A percentile compares a stretch with the other conserved stretches of the same genome.
phyloP scores from a whole-genome alignment of 1,284 basidiomycete genomes.

The Fomes fomentarius region DNA sequence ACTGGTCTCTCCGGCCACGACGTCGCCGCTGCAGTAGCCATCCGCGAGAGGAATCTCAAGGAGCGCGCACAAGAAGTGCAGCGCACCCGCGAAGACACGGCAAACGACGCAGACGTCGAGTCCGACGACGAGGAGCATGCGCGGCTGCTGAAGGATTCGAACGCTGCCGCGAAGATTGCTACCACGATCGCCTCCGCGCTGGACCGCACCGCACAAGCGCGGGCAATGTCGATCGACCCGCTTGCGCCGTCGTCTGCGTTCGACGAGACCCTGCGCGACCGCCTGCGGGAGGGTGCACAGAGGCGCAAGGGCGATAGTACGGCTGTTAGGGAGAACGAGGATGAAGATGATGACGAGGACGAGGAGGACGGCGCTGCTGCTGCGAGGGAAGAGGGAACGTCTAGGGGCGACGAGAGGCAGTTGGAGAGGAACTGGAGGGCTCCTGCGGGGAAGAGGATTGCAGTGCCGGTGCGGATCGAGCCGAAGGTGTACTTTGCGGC shows the following conservation, averaged over 20 bases:
- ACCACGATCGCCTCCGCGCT: conserved; percentile 18
- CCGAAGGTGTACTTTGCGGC: conserved; percentile 99
- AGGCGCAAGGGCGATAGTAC: conserved; percentile 24
- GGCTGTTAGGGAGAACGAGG: conserved; percentile 31
- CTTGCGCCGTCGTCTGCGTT: conserved; percentile 81
- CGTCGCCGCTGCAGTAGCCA: conserved; percentile 80
- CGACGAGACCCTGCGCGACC: conserved; percentile 77
- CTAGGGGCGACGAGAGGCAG: conserved; percentile 52
- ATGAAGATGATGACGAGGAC: conserved; percentile 39
- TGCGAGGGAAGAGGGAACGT: conserved; percentile 39
- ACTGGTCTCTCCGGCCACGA: conserved; percentile 75
- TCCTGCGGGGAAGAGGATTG: conserved; percentile 87
- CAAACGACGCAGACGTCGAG: conserved; percentile 29
- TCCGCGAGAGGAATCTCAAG: conserved; percentile 79
- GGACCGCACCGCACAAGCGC: conserved; percentile 34
- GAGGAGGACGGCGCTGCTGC: conserved; percentile 36
- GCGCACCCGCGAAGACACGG: conserved; percentile 10
- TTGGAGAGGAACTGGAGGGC: conserved; percentile 81
- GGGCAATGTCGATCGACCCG: conserved; percentile 78
- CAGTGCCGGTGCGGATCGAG: conserved; percentile 92
- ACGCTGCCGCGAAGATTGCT: conserved; percentile 23
- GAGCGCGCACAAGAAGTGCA: conserved; percentile 39
- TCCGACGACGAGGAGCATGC: conserved; percentile 41
- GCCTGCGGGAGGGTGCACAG: conserved; percentile 45
- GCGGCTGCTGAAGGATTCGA: conserved; percentile 39